phyloP scores from a whole-genome alignment of 1,284 basidiomycete genomes.

The Irpex sp. region DNA sequence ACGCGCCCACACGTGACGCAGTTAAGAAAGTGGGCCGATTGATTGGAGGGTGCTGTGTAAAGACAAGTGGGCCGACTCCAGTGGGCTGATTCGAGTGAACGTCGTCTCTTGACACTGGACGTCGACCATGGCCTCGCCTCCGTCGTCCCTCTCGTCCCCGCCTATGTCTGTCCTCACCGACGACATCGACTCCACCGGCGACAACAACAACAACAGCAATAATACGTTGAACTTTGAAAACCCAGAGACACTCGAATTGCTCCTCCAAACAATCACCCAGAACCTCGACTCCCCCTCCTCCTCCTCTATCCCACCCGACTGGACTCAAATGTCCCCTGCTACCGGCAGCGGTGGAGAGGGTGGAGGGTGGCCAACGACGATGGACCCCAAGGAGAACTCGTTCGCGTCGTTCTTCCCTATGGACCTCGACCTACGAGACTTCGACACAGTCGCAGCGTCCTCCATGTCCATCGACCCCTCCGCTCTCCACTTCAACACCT shows the following conservation, averaged over 20 bases:
- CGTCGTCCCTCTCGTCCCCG: too few relatives aligned
- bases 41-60: too few relatives aligned
- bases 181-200: neutral
- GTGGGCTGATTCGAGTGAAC: too few relatives aligned
- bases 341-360: too few relatives aligned
- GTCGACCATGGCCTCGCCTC: too few relatives aligned
- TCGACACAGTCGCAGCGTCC: slow-evolving; percentile 26
- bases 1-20: too few relatives aligned
- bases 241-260: slow-evolving; percentile 25
- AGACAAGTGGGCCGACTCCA: too few relatives aligned
- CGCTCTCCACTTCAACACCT: slow-evolving; percentile 50
- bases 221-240: slow-evolving; percentile 11
- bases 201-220: slow-evolving; percentile 17
- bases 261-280: slow-evolving; percentile 28
- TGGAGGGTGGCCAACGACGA: too few relatives aligned
- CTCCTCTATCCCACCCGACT: slow-evolving; percentile 34
- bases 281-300: slow-evolving; percentile 13
- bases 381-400: too few relatives aligned
- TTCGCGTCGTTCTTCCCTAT: slow-evolving; percentile 22
- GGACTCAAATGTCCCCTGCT: slow-evolving; percentile 41
- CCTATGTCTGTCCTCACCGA: neutral
- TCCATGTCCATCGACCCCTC: slow-evolving; percentile 58
- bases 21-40: too few relatives aligned
- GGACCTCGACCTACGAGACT: slow-evolving; percentile 44
- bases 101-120: too few relatives aligned